Percentiles rank a stretch among this genome's conserved stretches.
phyloP scores from a whole-genome alignment of 768 basidiomycete species.

The Russula emetica region DNA sequence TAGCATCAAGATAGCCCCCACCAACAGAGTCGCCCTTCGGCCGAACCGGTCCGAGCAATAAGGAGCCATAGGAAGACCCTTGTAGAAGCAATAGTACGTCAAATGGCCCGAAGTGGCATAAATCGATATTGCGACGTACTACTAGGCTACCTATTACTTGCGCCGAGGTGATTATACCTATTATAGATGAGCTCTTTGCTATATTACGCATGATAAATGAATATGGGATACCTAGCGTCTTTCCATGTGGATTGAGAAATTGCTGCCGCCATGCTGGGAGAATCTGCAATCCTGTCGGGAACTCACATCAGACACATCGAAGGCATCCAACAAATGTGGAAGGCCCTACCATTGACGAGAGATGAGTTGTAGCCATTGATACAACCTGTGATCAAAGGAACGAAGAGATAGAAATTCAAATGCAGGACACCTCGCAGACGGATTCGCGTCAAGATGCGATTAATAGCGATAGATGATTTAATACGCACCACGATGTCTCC shows the following conservation, averaged over 20 bases:
- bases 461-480: neutral
- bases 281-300: slow-evolving; percentile 55
- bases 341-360: slow-evolving; percentile 48
- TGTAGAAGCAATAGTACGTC: neutral
- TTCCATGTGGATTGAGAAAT: slow-evolving; percentile 51
- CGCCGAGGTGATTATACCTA: slow-evolving; percentile 62
- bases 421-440: slow-evolving; percentile 46
- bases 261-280: slow-evolving; percentile 58
- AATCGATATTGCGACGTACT: slow-evolving; percentile 34
- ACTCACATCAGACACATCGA: neutral
- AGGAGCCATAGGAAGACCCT: slow-evolving; percentile 62
- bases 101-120: neutral
- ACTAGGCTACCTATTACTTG: slow-evolving; percentile 55
- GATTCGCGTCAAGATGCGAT: neutral
- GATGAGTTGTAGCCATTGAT: slow-evolving; percentile 69
- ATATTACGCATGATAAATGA: neutral
- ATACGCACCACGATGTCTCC: slow-evolving; percentile 52
- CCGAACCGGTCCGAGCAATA: slow-evolving; percentile 57
- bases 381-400: slow-evolving; percentile 61
- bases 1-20: slow-evolving; percentile 61
- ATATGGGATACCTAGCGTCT: slow-evolving; percentile 39
- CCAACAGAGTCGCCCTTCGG: slow-evolving; percentile 54
- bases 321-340: neutral
- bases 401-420: slow-evolving; percentile 53
- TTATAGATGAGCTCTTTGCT: neutral